Evolutionary conservation across 2,329 filamentous ascomycete genomes (phyloP).

Genomic region (Aspergillus pseudoviridinutans): DNA sequence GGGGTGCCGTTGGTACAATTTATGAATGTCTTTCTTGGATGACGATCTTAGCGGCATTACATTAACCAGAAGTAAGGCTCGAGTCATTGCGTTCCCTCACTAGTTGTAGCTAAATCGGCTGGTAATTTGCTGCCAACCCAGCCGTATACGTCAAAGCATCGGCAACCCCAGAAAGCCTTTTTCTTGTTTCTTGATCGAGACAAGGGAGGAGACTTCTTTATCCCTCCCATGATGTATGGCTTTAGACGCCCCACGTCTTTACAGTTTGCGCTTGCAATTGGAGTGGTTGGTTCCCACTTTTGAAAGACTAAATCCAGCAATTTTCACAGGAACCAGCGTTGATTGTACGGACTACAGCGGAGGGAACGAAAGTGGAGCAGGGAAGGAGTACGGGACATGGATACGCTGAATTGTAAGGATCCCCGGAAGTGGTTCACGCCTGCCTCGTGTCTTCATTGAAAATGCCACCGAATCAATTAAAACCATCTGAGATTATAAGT

Average conservation of each 20-base stretch:
- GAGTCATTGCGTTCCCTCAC: background rate
- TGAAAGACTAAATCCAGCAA: background rate
- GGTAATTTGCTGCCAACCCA: background rate
- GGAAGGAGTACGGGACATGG: background rate
- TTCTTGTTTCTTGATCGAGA: background rate
- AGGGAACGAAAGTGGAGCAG: background rate
- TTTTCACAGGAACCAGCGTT: background rate
- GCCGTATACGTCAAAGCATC: background rate
- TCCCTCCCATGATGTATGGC: too few species aligned
- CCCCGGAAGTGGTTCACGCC: background rate
- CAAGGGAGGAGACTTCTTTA: background rate
- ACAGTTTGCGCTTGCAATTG: background rate
- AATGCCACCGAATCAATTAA: background rate
- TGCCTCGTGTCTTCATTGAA: background rate
- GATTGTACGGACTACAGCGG: background rate
- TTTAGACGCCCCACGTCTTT: background rate
- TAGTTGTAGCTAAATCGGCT: background rate
- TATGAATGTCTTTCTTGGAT: constrained; percentile 11
- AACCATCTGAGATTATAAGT: background rate
- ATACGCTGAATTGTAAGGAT: background rate
- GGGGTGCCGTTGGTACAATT: constrained; percentile 10
- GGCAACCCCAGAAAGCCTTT: background rate
- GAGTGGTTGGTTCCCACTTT: background rate
- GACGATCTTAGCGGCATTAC: background rate
- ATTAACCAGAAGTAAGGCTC: background rate